These are phyloP conservation scores for Amanita fuliginea DNA, from an alignment of 768 basidiomycete genomes.

Conservation along the genomic window DNA sequence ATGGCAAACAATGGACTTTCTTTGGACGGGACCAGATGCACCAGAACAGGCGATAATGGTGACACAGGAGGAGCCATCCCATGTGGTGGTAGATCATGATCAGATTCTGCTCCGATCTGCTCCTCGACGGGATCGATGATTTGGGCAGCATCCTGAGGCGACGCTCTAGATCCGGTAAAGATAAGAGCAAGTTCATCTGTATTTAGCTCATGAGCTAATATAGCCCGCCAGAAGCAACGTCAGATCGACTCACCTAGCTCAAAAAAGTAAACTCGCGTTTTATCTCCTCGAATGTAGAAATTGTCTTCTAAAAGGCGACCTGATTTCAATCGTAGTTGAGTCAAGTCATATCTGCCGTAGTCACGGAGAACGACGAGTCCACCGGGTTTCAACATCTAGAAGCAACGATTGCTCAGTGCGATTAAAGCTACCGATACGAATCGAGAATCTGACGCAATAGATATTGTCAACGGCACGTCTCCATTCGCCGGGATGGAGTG, in stretches of 20 bases:
- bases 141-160: constrained; percentile 17
- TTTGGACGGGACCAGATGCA: too few relatives aligned
- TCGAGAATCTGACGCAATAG: constrained; percentile 39
- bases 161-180: constrained; percentile 52
- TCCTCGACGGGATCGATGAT: constrained; percentile 24
- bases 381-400: constrained; percentile 81
- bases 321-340: constrained; percentile 87
- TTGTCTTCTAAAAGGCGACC: constrained; percentile 85
- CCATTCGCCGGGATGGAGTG: constrained; percentile 94
- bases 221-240: not conserved
- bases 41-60: not conserved
- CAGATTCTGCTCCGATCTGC: constrained; percentile 10
- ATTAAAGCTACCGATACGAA: not conserved
- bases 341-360: constrained; percentile 91
- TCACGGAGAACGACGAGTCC: constrained; percentile 83
- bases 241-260: constrained; percentile 48
- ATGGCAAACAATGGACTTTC: constrained; percentile 52
- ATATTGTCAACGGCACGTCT: constrained; percentile 69
- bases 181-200: constrained; percentile 70
- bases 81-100: not conserved
- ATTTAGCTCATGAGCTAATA: not conserved
- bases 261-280: constrained; percentile 96
- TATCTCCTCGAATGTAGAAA: constrained; percentile 94
- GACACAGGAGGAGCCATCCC: not conserved
- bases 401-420: not conserved